Evolutionary conservation across 1,284 basidiomycete genomes (phyloP).

Genomic region (Cystobasidium pallidum): DNA sequence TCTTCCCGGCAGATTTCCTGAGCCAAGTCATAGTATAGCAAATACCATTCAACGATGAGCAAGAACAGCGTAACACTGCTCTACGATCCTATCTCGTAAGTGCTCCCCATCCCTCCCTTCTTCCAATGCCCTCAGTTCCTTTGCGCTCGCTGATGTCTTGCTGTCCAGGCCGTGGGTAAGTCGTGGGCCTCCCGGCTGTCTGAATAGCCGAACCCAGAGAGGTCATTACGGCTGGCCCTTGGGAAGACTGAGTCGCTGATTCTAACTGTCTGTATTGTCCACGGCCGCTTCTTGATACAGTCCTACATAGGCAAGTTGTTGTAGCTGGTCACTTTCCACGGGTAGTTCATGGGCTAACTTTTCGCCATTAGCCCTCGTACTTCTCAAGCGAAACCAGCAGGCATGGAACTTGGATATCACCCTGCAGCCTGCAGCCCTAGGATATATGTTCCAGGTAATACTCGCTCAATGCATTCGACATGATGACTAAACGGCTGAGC

Average conservation of each 20-base stretch:
- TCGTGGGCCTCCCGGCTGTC: background rate
- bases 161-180: conserved; percentile 39
- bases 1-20: too few species aligned
- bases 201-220: background rate
- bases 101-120: background rate
- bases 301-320: conserved; percentile 29
- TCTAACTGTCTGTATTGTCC: background rate
- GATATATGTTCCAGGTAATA: conserved; percentile 32
- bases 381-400: conserved; percentile 32
- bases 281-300: background rate
- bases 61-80: conserved; percentile 31
- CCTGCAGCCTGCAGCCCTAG: conserved; percentile 25
- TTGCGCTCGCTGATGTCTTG: background rate
- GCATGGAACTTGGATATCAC: conserved; percentile 35
- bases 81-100: conserved; percentile 40
- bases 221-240: too few species aligned
- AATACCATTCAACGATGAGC: background rate
- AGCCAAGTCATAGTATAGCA: too few species aligned
- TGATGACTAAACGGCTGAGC: too few species aligned
- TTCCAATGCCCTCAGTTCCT: too few species aligned
- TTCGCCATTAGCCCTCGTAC: conserved; percentile 16
- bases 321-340: background rate
- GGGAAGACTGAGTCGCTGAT: background rate
- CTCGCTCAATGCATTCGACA: too few species aligned
- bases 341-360: background rate